Base-by-base conservation (phyloP, 2,329 filamentous ascomycete species). In the Diaporthe ampelina region DNA sequence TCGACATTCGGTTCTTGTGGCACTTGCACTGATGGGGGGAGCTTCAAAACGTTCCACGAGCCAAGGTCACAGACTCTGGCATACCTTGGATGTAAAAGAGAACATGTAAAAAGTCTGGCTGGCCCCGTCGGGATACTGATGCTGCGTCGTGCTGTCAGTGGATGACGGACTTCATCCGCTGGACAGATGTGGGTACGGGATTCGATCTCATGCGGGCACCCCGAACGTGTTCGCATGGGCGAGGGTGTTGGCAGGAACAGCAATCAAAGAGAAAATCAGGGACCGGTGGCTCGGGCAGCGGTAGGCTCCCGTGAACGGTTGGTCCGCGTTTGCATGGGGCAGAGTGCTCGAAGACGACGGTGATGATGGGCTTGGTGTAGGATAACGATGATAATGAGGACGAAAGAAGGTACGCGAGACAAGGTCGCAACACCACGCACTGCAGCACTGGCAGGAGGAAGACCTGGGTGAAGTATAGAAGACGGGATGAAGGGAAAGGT, bases 171-270 rank as follows among this genome's bases (percentile, higher is more conserved):
- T 13, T 32, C 72, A 68, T 76, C 68, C 52, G 68, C 50, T 74
- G 61, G 68, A 32, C 61, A 24, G 57, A 26, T 77, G 79, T 81
- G 83, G 82, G 80, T 79, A 80, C 79, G 73, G 78, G 77, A 79
- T 79, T 81, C 79, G 81, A 81, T 83, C 80, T 81, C 81, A 84
- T 85, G 85, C 84, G 83, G 81, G 80, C 82, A 84, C 79, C 84
- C 84, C 81, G 83, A 85, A 85, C 83, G 82, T 85, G 84, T 86
- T 86, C 84, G 83, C 83, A 85, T 83, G 79, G 80, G 79, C 77
- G 76, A 77, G 77, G 79, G 80, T 81, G 76, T 82, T 79, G 80
- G 76, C 76, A 77, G 75, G 63, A 65, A 77, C 80, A 81, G 81
- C 81, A 84, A 82, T 82, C 80, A 81, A 78, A 81, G 78, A 77